Evolutionary conservation across 2,329 filamentous ascomycete species (phyloP).

Genomic region (Lasiodiplodia hormozganensis): DNA sequence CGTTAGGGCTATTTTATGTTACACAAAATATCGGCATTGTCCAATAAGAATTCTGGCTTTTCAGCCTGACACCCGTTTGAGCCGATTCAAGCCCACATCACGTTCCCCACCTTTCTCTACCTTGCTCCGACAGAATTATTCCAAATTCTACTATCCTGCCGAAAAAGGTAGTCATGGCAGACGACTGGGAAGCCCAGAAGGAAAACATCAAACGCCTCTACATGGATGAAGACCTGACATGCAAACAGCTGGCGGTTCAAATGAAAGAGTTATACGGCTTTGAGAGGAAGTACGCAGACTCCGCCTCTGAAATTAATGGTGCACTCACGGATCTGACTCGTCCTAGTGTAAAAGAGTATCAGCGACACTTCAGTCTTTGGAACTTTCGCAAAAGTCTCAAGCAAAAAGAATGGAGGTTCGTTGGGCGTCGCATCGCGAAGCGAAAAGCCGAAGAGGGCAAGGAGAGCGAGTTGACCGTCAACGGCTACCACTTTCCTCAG

Average conservation of each 20-base stretch:
- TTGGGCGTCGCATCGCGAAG: background rate
- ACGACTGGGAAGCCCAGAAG: background rate
- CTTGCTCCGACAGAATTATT: background rate
- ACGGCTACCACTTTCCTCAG: background rate
- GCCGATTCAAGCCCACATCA: background rate
- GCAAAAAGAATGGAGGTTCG: background rate
- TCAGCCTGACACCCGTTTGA: background rate
- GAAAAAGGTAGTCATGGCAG: background rate
- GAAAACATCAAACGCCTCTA: background rate
- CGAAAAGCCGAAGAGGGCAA: background rate
- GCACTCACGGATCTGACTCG: background rate
- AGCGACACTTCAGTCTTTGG: background rate
- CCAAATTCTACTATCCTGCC: background rate
- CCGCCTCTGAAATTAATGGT: background rate
- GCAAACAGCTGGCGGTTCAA: background rate
- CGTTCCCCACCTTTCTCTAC: background rate
- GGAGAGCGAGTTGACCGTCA: background rate
- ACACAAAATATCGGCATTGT: background rate
- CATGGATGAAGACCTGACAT: background rate
- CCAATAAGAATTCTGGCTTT: background rate
- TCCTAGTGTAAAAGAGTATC: background rate
- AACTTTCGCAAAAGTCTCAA: background rate
- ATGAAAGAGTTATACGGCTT: background rate
- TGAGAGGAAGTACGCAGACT: background rate
- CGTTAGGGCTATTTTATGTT: background rate